These are phyloP conservation scores for Proteromonas lacertae DNA, from an alignment of 352 stramenopile species.

Conservation along the genomic window DNA sequence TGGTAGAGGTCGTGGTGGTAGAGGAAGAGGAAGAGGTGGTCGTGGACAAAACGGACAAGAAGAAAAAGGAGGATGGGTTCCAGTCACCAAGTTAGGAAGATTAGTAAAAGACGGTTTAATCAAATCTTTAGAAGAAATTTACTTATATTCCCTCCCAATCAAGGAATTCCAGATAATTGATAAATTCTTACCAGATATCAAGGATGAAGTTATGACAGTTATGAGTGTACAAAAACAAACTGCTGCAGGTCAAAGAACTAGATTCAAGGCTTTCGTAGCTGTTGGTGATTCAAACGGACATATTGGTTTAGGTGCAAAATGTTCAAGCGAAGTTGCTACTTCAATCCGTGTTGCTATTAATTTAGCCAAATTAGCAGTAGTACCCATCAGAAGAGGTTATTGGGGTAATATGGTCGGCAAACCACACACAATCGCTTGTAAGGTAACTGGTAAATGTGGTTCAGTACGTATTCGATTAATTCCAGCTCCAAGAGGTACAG, in stretches of 20 bases:
- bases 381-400: slow-evolving; percentile 90
- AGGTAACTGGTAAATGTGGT: slow-evolving; percentile 91
- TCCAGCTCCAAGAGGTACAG: slow-evolving; percentile 89
- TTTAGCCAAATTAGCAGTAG: slow-evolving; percentile 88
- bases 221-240: slow-evolving; percentile 71
- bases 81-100: slow-evolving; percentile 96
- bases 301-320: slow-evolving; percentile 97
- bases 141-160: slow-evolving; percentile 94
- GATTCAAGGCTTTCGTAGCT: slow-evolving; percentile 98
- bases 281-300: slow-evolving; percentile 89
- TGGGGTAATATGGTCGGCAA: slow-evolving; percentile 71
- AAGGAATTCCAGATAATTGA: slow-evolving; percentile 67
- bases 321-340: slow-evolving; percentile 87
- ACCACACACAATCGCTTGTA: slow-evolving; percentile 14
- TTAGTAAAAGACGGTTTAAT: slow-evolving; percentile 99
- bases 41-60: slow-evolving; percentile 33
- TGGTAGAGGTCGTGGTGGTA: slow-evolving; percentile 20
- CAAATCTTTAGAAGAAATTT: slow-evolving; percentile 94
- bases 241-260: slow-evolving; percentile 87
- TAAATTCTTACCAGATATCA: slow-evolving; percentile 89
- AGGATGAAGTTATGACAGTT: slow-evolving; percentile 95
- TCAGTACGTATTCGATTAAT: slow-evolving; percentile 94
- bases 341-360: slow-evolving; percentile 96
- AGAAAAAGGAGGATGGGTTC: slow-evolving; percentile 77
- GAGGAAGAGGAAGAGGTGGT: slow-evolving; percentile 35